phyloP scores from a whole-genome alignment of 805 yeast genomes.

The Saccharomycopsis fermentans region DNA sequence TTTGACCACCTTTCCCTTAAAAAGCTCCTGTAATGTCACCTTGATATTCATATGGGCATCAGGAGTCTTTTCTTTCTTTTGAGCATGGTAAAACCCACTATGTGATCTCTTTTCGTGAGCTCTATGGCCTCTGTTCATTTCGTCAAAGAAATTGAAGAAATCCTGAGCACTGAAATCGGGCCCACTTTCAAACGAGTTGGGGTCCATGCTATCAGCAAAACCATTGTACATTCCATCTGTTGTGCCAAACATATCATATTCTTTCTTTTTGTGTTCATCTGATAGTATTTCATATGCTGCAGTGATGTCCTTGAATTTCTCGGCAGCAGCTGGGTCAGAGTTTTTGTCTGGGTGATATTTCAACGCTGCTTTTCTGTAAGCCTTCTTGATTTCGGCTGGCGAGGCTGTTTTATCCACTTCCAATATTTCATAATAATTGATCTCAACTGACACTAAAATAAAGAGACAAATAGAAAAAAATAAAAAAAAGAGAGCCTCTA shows the following conservation, averaged over 20 bases:
- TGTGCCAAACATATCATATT: slow-evolving; percentile 41
- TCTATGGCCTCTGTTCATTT: slow-evolving; percentile 28
- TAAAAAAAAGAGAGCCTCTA: background rate
- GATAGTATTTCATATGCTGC: slow-evolving; percentile 78
- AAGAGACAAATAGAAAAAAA: background rate
- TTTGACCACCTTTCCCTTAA: slow-evolving; percentile 71
- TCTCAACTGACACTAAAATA: slow-evolving; percentile 11
- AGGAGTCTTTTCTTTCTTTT: slow-evolving; percentile 33
- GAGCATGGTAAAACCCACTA: slow-evolving; percentile 11
- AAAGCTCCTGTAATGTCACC: slow-evolving; percentile 63
- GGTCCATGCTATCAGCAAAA: slow-evolving; percentile 26
- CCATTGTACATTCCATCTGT: slow-evolving; percentile 30
- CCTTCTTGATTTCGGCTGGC: slow-evolving; percentile 63
- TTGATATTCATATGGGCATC: slow-evolving; percentile 61
- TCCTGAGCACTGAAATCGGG: slow-evolving; percentile 57
- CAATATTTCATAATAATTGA: slow-evolving; percentile 46
- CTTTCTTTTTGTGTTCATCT: slow-evolving; percentile 52
- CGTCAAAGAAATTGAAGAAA: slow-evolving; percentile 60
- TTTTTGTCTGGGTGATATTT: slow-evolving; percentile 86
- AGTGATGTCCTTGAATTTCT: slow-evolving; percentile 73
- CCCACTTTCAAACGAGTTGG: background rate
- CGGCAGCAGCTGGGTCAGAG: slow-evolving; percentile 53
- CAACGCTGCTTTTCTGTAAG: slow-evolving; percentile 78
- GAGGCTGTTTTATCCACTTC: slow-evolving; percentile 63
- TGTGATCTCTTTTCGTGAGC: slow-evolving; percentile 16